Percentiles rank a stretch among this genome's conserved stretches.
Conservation (phyloP, 805 yeast genomes). For the Kodamaea lidongshanica region DNA sequence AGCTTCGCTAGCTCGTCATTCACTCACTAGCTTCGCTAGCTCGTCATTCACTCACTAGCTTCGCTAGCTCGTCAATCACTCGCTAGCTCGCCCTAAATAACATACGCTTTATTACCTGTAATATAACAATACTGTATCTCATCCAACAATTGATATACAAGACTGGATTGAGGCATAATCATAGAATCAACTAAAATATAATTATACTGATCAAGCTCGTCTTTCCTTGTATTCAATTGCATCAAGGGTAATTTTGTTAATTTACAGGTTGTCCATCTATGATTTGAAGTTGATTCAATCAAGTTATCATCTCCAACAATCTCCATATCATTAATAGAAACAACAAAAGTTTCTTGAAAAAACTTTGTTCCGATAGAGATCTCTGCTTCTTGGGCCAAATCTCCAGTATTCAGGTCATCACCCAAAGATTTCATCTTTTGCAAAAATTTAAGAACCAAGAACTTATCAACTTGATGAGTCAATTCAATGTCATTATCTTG, state of each 20-base stretch:
- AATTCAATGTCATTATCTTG: constrained; percentile 1
- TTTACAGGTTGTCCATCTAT: constrained; percentile 33
- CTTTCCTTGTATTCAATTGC: constrained; percentile 26
- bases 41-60: too few species aligned
- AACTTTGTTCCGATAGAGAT: constrained; percentile 26
- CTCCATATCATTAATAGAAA: constrained; percentile 11
- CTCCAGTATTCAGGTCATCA: background rate
- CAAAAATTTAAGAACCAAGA: constrained; percentile 15
- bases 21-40: too few species aligned
- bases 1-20: too few species aligned
- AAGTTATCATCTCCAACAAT: constrained; percentile 12
- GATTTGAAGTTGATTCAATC: constrained; percentile 25
- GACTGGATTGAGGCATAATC: constrained; percentile 8
- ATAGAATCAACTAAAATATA: constrained; percentile 16
- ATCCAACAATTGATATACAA: constrained; percentile 14
- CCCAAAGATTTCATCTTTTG: constrained; percentile 6
- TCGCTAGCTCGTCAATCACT: too few species aligned
- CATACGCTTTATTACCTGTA: constrained; percentile 32
- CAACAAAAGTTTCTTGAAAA: constrained; percentile 28
- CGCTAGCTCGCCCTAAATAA: constrained; percentile 5
- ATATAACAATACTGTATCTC: constrained; percentile 29
- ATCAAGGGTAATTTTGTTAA: constrained; percentile 33
- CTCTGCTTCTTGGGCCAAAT: constrained; percentile 14
- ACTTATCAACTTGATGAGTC: constrained; percentile 17
- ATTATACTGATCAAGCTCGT: constrained; percentile 26